Evolutionary conservation across 345 rosid species (phyloP).

Genomic region (Sapria himalayana): DNA sequence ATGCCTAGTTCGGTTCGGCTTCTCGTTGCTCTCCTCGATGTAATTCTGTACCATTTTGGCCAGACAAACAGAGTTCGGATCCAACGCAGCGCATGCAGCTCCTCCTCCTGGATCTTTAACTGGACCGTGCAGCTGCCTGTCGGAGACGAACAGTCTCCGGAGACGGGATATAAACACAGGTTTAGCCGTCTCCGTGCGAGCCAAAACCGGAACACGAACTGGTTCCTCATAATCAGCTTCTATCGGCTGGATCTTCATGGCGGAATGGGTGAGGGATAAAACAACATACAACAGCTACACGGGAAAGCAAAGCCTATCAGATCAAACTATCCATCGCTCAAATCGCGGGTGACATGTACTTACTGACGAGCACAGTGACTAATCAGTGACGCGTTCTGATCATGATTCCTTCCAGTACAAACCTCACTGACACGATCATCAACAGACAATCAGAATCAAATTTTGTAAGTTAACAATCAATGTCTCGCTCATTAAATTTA

Average conservation of each 20-base stretch:
- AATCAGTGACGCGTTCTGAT: too few relatives aligned
- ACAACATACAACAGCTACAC: too few relatives aligned
- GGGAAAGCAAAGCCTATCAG: too few relatives aligned
- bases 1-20: constrained; percentile 58
- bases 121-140: constrained; percentile 31
- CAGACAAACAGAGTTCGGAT: constrained; percentile 73
- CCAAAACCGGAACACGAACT: constrained; percentile 10
- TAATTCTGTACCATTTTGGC: constrained; percentile 80
- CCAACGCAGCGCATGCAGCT: constrained; percentile 30
- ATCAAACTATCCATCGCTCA: too few relatives aligned
- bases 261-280: too few relatives aligned
- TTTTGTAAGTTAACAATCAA: too few relatives aligned
- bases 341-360: too few relatives aligned
- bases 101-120: constrained; percentile 5
- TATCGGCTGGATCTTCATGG: constrained; percentile 65
- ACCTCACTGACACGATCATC: too few relatives aligned
- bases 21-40: constrained; percentile 73
- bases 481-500: too few relatives aligned
- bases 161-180: constrained; percentile 49
- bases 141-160: constrained; percentile 46
- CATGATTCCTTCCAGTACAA: too few relatives aligned
- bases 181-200: constrained; percentile 25
- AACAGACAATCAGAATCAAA: too few relatives aligned
- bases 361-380: too few relatives aligned
- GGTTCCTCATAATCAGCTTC: constrained; percentile 20